phyloP scores from a whole-genome alignment of 2,329 filamentous ascomycete species.

The Chaetomiaceae sp. region DNA sequence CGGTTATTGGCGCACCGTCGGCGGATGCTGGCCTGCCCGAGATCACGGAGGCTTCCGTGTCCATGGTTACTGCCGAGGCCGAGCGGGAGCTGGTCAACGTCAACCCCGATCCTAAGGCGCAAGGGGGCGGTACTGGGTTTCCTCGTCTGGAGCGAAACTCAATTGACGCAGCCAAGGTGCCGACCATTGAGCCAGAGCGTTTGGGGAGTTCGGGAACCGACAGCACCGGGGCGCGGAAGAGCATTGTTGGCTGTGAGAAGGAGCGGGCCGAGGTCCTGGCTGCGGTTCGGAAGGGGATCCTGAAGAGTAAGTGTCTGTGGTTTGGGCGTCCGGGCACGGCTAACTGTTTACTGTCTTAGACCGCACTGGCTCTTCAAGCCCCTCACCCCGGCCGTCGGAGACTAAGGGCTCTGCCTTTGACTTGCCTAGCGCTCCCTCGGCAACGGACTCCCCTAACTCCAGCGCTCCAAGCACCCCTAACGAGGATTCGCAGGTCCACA shows the following conservation, averaged over 20 bases:
- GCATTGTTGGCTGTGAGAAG: conserved; percentile 83
- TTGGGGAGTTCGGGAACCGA: conserved; percentile 55
- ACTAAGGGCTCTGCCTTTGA: conserved; percentile 47
- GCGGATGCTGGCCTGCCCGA: conserved; percentile 63
- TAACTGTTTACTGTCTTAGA: conserved; percentile 32
- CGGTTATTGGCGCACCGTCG: conserved; percentile 71
- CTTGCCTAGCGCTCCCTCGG: conserved; percentile 57
- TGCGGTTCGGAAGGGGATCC: conserved; percentile 88
- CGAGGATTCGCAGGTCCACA: conserved; percentile 67
- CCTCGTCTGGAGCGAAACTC: conserved; percentile 81
- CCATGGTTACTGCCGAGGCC: conserved; percentile 93
- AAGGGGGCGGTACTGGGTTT: conserved; percentile 73
- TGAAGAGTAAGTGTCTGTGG: conserved; percentile 67
- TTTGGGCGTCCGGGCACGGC: neutral
- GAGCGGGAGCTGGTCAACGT: conserved; percentile 81
- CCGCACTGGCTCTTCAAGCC: conserved; percentile 63
- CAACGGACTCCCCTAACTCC: conserved; percentile 75
- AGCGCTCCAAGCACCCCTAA: conserved; percentile 84
- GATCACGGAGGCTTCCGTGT: conserved; percentile 76
- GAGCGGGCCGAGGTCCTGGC: conserved; percentile 89
- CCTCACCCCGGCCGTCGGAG: conserved; percentile 61
- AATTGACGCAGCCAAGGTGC: conserved; percentile 58
- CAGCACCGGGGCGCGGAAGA: conserved; percentile 66
- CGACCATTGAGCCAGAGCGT: conserved; percentile 46
- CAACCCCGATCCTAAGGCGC: conserved; percentile 63